Evolutionary conservation across 371 early-diverging fungal species (phyloP).

Genomic region (Mortierella sp.): DNA sequence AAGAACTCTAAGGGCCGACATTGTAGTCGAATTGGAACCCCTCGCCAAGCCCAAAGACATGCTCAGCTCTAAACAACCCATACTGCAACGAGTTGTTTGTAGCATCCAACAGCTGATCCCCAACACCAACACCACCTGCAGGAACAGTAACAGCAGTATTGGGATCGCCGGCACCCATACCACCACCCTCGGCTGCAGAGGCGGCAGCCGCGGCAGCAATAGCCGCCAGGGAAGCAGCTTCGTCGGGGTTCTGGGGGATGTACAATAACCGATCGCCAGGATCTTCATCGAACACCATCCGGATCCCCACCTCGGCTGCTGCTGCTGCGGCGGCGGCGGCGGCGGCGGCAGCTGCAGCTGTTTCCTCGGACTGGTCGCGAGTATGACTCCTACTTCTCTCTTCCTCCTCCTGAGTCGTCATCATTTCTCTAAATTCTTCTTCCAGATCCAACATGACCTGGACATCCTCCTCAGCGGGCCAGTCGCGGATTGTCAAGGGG

Average conservation of each 20-base stretch:
- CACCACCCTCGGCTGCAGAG: neutral
- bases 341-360: neutral
- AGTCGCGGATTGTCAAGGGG: slow-evolving; percentile 49
- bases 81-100: neutral
- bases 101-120: neutral
- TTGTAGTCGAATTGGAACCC: slow-evolving; percentile 52
- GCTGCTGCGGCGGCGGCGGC: neutral
- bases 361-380: slow-evolving; percentile 16
- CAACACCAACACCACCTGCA: neutral
- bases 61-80: slow-evolving; percentile 30
- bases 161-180: neutral
- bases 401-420: slow-evolving; percentile 49
- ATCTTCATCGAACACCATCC: slow-evolving; percentile 10
- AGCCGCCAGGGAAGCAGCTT: neutral
- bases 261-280: slow-evolving; percentile 18
- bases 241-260: slow-evolving; percentile 11
- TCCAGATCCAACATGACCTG: slow-evolving; percentile 47
- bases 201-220: neutral
- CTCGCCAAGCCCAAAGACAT: slow-evolving; percentile 45
- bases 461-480: slow-evolving; percentile 55
- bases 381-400: slow-evolving; percentile 14
- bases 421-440: slow-evolving; percentile 48
- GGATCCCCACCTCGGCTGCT: neutral
- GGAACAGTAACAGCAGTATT: neutral
- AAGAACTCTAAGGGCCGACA: slow-evolving; percentile 11